phyloP scores from a whole-genome alignment of 768 basidiomycete genomes.

The Pleurotus eryngii region DNA sequence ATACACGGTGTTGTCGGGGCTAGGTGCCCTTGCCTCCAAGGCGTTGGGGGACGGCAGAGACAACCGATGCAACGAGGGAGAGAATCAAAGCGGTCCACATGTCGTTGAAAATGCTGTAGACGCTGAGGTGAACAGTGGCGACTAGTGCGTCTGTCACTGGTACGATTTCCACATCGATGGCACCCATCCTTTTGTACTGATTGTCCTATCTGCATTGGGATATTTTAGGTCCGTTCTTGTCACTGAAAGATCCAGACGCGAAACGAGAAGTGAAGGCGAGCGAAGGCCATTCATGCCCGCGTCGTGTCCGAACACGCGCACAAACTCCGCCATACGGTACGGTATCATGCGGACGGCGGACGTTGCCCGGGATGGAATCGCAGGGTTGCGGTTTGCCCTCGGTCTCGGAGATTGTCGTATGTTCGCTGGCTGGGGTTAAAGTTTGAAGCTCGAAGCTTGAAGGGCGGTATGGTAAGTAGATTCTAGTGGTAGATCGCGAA shows the following conservation, averaged over 20 bases:
- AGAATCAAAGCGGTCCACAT: not conserved
- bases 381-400: no score
- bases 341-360: not conserved
- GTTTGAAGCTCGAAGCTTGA: not conserved
- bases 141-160: not conserved
- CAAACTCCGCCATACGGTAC: no score
- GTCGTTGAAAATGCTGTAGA: no score
- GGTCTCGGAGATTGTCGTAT: not conserved
- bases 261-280: no score
- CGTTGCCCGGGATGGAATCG: no score
- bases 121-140: not conserved
- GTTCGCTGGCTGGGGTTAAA: not conserved
- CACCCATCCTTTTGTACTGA: not conserved
- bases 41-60: not conserved
- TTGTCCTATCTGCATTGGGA: not conserved
- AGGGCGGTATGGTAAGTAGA: not conserved
- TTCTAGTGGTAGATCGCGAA: no score
- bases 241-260: no score
- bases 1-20: slow-evolving; percentile 46
- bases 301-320: not conserved
- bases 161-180: not conserved
- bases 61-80: not conserved
- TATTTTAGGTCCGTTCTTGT: not conserved
- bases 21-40: slow-evolving; percentile 1
- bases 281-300: not conserved